Conservation (phyloP, 2,329 filamentous ascomycete genomes). For the Teratosphaeria viscida region DNA sequence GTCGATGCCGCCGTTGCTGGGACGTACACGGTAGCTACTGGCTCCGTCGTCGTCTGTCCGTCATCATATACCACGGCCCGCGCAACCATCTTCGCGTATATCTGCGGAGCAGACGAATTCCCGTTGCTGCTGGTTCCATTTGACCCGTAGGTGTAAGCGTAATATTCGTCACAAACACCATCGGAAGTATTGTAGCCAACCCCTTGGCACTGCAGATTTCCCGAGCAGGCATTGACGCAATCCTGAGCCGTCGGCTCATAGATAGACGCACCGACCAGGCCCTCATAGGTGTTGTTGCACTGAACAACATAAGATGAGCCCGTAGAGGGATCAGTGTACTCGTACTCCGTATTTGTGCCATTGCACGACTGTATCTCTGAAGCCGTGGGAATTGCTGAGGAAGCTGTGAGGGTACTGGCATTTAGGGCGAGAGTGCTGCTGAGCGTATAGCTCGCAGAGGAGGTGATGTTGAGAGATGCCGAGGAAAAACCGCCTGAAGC, state of each 20-base stretch:
- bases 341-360: neutral
- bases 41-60: neutral
- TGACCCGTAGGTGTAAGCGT: neutral
- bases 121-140: neutral
- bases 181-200: neutral
- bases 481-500: no score
- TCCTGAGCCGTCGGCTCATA: neutral
- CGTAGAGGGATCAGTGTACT: constrained; percentile 1
- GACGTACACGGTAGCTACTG: neutral
- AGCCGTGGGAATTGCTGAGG: neutral
- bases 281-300: neutral
- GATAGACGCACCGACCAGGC: neutral
- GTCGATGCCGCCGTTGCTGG: neutral
- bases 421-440: neutral
- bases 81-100: neutral
- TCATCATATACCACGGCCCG: neutral
- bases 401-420: neutral
- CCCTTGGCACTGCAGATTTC: neutral
- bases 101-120: neutral
- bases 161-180: neutral
- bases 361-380: constrained; percentile 1
- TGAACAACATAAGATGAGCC: neutral
- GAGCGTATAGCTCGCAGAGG: neutral
- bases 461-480: neutral
- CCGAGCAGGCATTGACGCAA: neutral